Conservation (phyloP, 163 green algal genomes). For the Scenedesmus sp. region DNA sequence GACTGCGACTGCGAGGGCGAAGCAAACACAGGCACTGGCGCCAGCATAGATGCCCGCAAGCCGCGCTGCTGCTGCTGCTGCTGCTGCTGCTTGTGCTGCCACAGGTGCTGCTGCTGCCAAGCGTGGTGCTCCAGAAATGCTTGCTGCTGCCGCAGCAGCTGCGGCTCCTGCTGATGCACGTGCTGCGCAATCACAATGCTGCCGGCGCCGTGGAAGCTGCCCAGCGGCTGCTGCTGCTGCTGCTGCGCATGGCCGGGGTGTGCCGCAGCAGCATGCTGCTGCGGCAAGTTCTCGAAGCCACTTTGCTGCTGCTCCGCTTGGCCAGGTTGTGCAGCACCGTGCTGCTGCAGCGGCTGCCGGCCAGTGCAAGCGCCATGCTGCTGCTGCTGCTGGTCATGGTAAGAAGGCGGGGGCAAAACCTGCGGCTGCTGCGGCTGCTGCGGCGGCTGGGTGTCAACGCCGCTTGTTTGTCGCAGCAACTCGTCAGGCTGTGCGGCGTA, state of each 20-base stretch:
- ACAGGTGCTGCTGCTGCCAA: neutral
- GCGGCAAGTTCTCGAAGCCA: neutral
- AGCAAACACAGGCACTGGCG: neutral
- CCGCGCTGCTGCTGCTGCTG: neutral
- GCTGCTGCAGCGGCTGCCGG: neutral
- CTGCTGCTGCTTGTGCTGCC: neutral
- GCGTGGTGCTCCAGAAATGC: neutral
- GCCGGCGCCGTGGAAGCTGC: neutral
- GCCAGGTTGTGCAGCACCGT: neutral
- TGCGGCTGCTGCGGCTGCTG: neutral
- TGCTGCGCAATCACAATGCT: neutral
- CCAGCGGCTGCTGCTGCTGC: neutral
- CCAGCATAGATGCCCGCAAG: neutral
- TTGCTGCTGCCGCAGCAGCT: neutral
- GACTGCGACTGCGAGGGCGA: neutral
- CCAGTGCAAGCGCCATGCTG: neutral
- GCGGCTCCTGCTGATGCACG: neutral
- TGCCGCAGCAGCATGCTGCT: neutral
- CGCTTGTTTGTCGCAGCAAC: neutral
- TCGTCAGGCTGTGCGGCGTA: neutral
- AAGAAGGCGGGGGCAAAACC: neutral
- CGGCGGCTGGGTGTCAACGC: neutral
- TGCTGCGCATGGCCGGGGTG: neutral
- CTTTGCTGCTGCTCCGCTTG: neutral
- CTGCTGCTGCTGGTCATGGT: neutral